phyloP scores from a whole-genome alignment of 768 basidiomycete species.

The Peribolospora kevripleyi region DNA sequence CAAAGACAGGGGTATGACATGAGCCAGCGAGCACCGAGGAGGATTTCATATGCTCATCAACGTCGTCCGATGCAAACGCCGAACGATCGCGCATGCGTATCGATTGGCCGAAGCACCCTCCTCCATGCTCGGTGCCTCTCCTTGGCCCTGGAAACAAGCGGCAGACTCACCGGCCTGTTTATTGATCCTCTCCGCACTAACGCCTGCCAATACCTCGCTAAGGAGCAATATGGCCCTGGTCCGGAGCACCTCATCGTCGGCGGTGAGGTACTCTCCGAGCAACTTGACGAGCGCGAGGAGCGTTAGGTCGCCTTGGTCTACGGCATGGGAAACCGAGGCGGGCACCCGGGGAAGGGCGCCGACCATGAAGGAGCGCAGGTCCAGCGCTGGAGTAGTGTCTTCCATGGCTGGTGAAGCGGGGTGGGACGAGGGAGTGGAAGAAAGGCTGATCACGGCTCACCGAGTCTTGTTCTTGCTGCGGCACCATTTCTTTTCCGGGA shows the following conservation, averaged over 20 bases:
- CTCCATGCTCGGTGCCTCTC: background rate
- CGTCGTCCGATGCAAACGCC: background rate
- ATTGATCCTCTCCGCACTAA: too few relatives aligned
- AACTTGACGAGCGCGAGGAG: constrained; percentile 44
- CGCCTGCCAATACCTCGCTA: too few relatives aligned
- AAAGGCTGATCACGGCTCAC: background rate
- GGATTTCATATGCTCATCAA: too few relatives aligned
- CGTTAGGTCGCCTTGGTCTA: background rate
- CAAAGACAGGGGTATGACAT: background rate
- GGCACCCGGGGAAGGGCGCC: background rate
- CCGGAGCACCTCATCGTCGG: constrained; percentile 53
- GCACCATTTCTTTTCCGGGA: background rate
- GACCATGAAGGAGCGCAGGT: background rate
- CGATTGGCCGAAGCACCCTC: background rate
- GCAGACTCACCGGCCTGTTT: background rate
- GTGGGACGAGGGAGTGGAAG: background rate
- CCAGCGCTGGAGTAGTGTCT: too few relatives aligned
- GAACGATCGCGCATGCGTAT: constrained; percentile 28
- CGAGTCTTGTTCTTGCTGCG: background rate
- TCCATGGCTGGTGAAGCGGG: background rate
- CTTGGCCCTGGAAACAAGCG: background rate
- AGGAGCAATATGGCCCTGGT: constrained; percentile 38
- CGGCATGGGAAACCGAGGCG: too few relatives aligned
- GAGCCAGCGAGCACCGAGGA: background rate
- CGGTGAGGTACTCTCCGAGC: constrained; percentile 64